These are phyloP conservation scores for Penicillium waksmanii DNA, from an alignment of 495 filamentous ascomycete species.

Conservation along the genomic window DNA sequence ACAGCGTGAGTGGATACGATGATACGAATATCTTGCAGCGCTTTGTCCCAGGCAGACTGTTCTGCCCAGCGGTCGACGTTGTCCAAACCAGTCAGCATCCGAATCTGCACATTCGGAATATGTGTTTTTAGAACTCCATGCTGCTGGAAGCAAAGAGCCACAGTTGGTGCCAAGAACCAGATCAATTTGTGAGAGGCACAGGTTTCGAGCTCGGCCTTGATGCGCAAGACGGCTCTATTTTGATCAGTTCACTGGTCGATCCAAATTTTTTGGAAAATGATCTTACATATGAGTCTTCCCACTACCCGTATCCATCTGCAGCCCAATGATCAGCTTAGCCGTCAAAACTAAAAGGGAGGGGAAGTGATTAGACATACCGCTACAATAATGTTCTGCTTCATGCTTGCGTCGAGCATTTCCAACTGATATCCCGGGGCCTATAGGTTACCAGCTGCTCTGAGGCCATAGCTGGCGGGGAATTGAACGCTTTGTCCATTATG, in stretches of 20 bases:
- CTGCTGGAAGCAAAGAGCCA: constrained; percentile 77
- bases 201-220: constrained; percentile 70
- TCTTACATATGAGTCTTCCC: constrained; percentile 91
- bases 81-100: constrained; percentile 68
- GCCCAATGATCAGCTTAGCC: not conserved
- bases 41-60: constrained; percentile 70
- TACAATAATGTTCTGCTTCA: constrained; percentile 81
- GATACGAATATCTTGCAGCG: constrained; percentile 67
- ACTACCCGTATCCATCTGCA: constrained; percentile 88
- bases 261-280: not conserved
- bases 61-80: constrained; percentile 77
- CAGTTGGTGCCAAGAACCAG: constrained; percentile 86
- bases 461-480: not conserved
- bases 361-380: constrained; percentile 55
- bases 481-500: not conserved
- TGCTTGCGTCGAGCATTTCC: constrained; percentile 87
- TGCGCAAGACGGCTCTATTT: constrained; percentile 75
- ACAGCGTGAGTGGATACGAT: constrained; percentile 80
- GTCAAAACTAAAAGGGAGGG: not conserved
- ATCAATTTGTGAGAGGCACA: constrained; percentile 55
- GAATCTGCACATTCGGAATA: constrained; percentile 64
- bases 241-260: constrained; percentile 1
- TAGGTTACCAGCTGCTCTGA: constrained; percentile 10
- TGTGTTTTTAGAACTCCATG: constrained; percentile 61
- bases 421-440: constrained; percentile 74